Conservation (phyloP, 108 stramenopile species). For the Asterionellopsis glacialis region DNA sequence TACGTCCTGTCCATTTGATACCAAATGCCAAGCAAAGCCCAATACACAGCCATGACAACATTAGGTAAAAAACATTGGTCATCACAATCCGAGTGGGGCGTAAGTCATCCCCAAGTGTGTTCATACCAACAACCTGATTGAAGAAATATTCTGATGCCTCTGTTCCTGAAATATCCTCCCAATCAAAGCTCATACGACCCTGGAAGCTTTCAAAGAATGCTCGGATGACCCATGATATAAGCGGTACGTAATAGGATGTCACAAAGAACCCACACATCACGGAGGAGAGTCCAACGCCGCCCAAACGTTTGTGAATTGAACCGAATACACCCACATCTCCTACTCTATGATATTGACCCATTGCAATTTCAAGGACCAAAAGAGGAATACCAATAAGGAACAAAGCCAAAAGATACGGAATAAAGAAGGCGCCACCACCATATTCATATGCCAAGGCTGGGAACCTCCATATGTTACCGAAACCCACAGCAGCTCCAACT, state of each 20-base stretch:
- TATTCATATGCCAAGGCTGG: constrained; percentile 54
- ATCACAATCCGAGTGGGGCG: constrained; percentile 46
- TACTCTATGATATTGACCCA: constrained; percentile 54
- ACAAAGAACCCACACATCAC: constrained; percentile 47
- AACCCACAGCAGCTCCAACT: constrained; percentile 58
- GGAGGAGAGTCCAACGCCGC: constrained; percentile 45
- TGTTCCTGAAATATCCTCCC: constrained; percentile 24
- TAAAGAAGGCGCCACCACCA: constrained; percentile 63
- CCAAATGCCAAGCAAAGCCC: constrained; percentile 51
- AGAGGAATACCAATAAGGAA: constrained; percentile 67
- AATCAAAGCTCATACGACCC: constrained; percentile 28
- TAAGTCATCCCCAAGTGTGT: constrained; percentile 30
- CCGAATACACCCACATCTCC: constrained; percentile 57
- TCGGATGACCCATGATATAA: constrained; percentile 43
- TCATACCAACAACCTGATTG: constrained; percentile 41
- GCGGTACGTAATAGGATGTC: constrained; percentile 47
- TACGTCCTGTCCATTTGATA: constrained; percentile 47
- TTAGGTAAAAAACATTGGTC: constrained; percentile 39
- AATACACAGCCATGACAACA: constrained; percentile 33
- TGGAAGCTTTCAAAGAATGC: constrained; percentile 46
- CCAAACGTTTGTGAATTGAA: constrained; percentile 37
- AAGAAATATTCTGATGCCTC: constrained; percentile 39
- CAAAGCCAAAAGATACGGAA: constrained; percentile 58
- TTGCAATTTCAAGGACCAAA: constrained; percentile 44
- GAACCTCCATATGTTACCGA: constrained; percentile 79